A percentile compares a stretch with the other conserved stretches of the same genome.
Conservation (phyloP, 1,139 yeast species). For the Kodamaea plutei region DNA sequence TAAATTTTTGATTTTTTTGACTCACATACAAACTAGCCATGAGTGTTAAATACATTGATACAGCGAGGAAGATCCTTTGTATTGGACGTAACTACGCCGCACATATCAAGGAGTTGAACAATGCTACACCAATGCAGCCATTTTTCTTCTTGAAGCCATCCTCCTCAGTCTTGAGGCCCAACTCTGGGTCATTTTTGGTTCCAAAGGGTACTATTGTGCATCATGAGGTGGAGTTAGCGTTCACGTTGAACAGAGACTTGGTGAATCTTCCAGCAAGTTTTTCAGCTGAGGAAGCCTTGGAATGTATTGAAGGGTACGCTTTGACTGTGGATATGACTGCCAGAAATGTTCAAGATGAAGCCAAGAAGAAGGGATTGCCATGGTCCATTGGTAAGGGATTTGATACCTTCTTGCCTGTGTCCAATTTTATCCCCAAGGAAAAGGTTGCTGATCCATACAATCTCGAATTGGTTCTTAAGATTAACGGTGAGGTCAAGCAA, state of each 20-base stretch:
- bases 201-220: constrained; percentile 83
- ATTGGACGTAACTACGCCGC: constrained; percentile 97
- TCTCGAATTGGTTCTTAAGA: constrained; percentile 58
- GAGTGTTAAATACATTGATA: constrained; percentile 57
- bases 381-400: constrained; percentile 97
- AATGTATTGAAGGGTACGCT: constrained; percentile 79
- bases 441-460: constrained; percentile 71
- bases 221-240: constrained; percentile 90
- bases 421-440: constrained; percentile 62
- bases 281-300: constrained; percentile 64
- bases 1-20: too few relatives aligned
- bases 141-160: constrained; percentile 89
- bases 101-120: constrained; percentile 86
- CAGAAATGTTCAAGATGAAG: constrained; percentile 91
- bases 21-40: too few relatives aligned
- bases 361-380: constrained; percentile 90
- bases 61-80: constrained; percentile 80
- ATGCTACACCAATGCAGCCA: constrained; percentile 74
- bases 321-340: constrained; percentile 93
- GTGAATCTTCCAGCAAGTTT: constrained; percentile 59
- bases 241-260: constrained; percentile 62
- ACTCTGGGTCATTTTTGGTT: constrained; percentile 70
- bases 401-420: constrained; percentile 88
- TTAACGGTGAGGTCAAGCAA: constrained; percentile 72
- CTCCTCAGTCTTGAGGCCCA: constrained; percentile 58